Percentiles rank a stretch among this genome's conserved stretches.
phyloP scores from a whole-genome alignment of 805 yeast species.

The Myxozyma vanderwaltii region DNA sequence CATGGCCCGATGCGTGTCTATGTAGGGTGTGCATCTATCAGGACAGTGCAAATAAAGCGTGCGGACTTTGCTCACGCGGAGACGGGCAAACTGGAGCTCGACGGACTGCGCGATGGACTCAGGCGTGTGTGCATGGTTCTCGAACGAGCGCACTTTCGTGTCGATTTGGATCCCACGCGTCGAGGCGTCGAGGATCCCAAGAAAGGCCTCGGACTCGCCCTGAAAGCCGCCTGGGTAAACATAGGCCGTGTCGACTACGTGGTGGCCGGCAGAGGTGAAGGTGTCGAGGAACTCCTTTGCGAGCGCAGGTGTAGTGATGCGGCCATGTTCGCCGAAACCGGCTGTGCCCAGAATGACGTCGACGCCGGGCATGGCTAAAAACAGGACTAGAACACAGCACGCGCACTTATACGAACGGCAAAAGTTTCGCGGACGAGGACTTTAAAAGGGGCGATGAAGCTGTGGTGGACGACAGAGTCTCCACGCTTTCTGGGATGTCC shows the following conservation, averaged over 20 bases:
- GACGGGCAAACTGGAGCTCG: constrained; percentile 20
- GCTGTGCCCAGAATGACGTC: constrained; percentile 33
- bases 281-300: constrained; percentile 28
- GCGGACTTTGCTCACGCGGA: constrained; percentile 23
- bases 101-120: constrained; percentile 20
- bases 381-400: too few relatives aligned
- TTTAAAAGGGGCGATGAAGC: too few relatives aligned
- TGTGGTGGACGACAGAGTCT: too few relatives aligned
- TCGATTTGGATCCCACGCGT: constrained; percentile 17
- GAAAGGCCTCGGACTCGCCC: constrained; percentile 30
- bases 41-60: constrained; percentile 34
- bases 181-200: constrained; percentile 18
- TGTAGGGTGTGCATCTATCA: constrained; percentile 37
- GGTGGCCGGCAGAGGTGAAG: constrained; percentile 15
- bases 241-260: constrained; percentile 30
- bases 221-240: constrained; percentile 30
- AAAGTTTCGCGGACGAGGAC: too few relatives aligned
- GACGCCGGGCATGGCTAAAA: constrained; percentile 10
- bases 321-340: constrained; percentile 33
- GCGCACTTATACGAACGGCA: too few relatives aligned
- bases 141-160: constrained; percentile 30
- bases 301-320: constrained; percentile 23
- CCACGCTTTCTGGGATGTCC: too few relatives aligned
- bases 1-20: constrained; percentile 38
- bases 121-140: constrained; percentile 16